Conservation (phyloP, 2,329 filamentous ascomycete genomes). For the Neofusicoccum sp. region DNA sequence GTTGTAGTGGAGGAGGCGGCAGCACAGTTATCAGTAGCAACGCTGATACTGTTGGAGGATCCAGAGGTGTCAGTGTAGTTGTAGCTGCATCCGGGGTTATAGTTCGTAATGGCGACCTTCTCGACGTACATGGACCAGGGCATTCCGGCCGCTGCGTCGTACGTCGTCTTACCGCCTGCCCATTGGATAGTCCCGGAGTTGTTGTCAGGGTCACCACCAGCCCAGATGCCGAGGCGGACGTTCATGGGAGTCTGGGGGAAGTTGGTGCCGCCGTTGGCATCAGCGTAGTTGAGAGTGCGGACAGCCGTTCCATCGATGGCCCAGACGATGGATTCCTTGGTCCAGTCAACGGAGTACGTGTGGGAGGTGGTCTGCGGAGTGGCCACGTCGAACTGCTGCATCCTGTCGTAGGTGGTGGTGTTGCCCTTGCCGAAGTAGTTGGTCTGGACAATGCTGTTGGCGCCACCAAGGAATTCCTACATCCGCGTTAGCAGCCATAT, state of each 20-base stretch:
- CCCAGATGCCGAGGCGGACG: conserved; percentile 50
- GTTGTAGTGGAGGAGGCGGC: background rate
- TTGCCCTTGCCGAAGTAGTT: conserved; percentile 81
- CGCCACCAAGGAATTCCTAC: conserved; percentile 70
- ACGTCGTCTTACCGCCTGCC: conserved; percentile 63
- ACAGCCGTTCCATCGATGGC: conserved; percentile 69
- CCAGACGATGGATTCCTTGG: conserved; percentile 66
- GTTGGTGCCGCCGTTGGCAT: conserved; percentile 59
- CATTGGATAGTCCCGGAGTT: conserved; percentile 63
- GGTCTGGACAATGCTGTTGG: conserved; percentile 64
- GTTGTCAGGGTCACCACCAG: conserved; percentile 51
- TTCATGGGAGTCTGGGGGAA: conserved; percentile 80
- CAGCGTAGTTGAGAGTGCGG: conserved; percentile 62
- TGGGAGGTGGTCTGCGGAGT: conserved; percentile 61
- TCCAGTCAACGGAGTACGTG: conserved; percentile 75
- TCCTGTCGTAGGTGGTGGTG: conserved; percentile 69
- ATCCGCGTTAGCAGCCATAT: background rate
- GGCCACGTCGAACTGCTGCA: conserved; percentile 62
- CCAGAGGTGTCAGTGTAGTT: conserved; percentile 54
- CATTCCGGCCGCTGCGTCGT: conserved; percentile 41
- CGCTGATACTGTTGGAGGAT: conserved; percentile 51
- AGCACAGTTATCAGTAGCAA: background rate
- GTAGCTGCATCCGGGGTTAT: conserved; percentile 55
- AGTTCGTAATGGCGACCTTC: conserved; percentile 55
- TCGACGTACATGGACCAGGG: conserved; percentile 58